Conservation (phyloP, 495 filamentous ascomycete genomes). For the Lasiosphaeria hispida region DNA sequence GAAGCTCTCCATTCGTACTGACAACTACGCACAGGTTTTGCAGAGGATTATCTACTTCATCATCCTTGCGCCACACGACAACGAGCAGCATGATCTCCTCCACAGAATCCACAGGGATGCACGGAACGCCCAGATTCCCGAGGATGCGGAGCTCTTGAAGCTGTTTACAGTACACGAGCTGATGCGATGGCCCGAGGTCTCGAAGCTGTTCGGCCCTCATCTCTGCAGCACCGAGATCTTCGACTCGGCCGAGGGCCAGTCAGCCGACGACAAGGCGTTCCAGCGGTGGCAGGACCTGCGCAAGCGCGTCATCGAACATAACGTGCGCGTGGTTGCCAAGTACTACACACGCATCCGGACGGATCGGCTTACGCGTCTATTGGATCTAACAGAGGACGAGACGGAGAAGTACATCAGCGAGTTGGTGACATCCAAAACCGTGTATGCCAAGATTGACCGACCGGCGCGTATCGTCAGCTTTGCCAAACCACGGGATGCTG, state of each 20-base stretch:
- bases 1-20: slow-evolving; percentile 20
- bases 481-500: slow-evolving; percentile 88
- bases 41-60: slow-evolving; percentile 96
- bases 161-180: slow-evolving; percentile 93
- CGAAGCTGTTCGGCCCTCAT: slow-evolving; percentile 80
- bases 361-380: slow-evolving; percentile 78
- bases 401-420: slow-evolving; percentile 97
- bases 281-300: slow-evolving; percentile 89
- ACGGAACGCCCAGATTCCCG: slow-evolving; percentile 64
- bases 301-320: slow-evolving; percentile 98
- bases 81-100: slow-evolving; percentile 95
- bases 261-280: slow-evolving; percentile 70
- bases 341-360: slow-evolving; percentile 98
- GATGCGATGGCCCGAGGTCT: slow-evolving; percentile 95
- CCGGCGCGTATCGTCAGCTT: slow-evolving; percentile 90
- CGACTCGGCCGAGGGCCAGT: slow-evolving; percentile 57
- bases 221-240: slow-evolving; percentile 93
- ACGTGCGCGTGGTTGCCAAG: slow-evolving; percentile 93
- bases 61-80: slow-evolving; percentile 94
- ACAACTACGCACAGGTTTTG: slow-evolving; percentile 59
- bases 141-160: slow-evolving; percentile 79
- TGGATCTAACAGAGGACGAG: slow-evolving; percentile 91
- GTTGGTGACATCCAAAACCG: slow-evolving; percentile 91
- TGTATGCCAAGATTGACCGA: slow-evolving; percentile 96
- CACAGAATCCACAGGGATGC: slow-evolving; percentile 80